Base-by-base conservation (phyloP, 371 early-diverging fungal genomes). In the Vittaforma corneae region DNA sequence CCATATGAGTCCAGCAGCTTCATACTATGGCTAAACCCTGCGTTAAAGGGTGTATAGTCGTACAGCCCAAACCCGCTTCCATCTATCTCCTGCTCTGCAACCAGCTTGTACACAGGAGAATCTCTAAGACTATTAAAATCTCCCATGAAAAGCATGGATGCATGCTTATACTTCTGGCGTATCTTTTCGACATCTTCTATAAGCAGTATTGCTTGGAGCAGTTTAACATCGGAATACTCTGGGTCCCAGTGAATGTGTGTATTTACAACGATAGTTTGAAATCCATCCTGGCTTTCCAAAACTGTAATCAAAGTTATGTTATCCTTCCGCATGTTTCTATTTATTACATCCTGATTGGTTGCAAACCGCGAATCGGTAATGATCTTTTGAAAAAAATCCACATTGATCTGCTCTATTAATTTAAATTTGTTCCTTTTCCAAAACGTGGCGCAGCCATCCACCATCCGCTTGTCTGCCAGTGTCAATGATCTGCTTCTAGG, bases 371-470 rank as follows among this genome's bases (percentile, higher is more conserved):
- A 82, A 63, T 90, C 81, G 64, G 85, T 83, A 76, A 91, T 82
- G 3, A 90, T 89, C 58, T 87, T 84, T 73, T 90, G 88, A 73
- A 88, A 88, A 79, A 94, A 94, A 75, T 92, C 91, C 26, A 95
- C 81, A 42, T 85, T 73, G 53, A 85, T 81, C 59, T 87, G 83
- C 37, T 89, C 88, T 29, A 90, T 66, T 45, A 89, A 64, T 24
- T 74, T 76, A 75, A 88, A 90, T 68, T 67, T 87, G 48, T 82
- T 79, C 38, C 84, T 69, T 71, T 88, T 90, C 83, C 83, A 96
- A 74, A 97, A 93, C 0, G 86, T 94, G 5, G 93, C 95, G 78
- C 94, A 94, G 2, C 98, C 98, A 78, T 96, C 95, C 0, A 95
- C 93, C 11, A 73, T 70, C 53, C 85, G 75, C 54, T 88, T 86